Conservation (phyloP, 352 stramenopile genomes). For the Phytophthora ohioensis region DNA sequence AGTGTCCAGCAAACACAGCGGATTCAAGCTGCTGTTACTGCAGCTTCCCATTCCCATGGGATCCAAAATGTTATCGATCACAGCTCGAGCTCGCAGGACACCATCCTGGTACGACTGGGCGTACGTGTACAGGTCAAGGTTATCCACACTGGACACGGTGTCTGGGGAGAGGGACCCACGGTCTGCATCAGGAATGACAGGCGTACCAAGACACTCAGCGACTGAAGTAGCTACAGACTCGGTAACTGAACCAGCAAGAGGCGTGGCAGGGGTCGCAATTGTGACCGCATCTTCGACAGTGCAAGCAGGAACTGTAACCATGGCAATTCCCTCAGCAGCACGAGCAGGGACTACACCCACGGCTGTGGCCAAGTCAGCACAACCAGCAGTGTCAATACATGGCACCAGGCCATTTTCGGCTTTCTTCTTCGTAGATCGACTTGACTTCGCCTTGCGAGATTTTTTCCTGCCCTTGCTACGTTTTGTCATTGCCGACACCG, state of each 20-base stretch:
- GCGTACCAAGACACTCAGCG: not conserved
- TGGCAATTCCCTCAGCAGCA: not conserved
- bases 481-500: slow-evolving; percentile 1
- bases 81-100: slow-evolving; percentile 27
- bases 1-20: not conserved
- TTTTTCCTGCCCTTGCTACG: slow-evolving; percentile 32
- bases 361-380: no score
- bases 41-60: slow-evolving; percentile 38
- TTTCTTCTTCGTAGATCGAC: slow-evolving; percentile 4
- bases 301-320: not conserved
- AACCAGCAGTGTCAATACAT: no score
- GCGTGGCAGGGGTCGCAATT: not conserved
- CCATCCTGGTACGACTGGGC: slow-evolving; percentile 18
- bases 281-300: not conserved
- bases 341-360: not conserved
- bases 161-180: slow-evolving; percentile 43
- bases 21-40: not conserved
- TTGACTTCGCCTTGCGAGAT: slow-evolving; percentile 15
- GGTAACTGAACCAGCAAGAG: not conserved
- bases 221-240: not conserved
- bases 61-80: slow-evolving; percentile 43
- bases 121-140: slow-evolving; percentile 20
- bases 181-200: slow-evolving; percentile 5
- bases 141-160: slow-evolving; percentile 39
- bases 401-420: not conserved